These are phyloP conservation scores for Botrytis cinerea DNA, from an alignment of 2,329 filamentous ascomycete genomes.

Conservation along the genomic window DNA sequence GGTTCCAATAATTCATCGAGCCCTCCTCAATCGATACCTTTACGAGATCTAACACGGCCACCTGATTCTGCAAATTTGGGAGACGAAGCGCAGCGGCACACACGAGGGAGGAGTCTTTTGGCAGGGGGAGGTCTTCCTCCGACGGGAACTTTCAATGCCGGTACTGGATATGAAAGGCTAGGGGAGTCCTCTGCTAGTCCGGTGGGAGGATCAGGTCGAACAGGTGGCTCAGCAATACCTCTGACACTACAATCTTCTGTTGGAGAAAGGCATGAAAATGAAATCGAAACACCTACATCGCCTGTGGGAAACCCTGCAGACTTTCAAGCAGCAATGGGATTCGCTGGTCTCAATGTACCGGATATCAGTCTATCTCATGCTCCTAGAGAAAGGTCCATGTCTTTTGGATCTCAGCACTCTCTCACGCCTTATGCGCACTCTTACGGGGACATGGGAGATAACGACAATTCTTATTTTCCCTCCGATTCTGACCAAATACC, in stretches of 20 bases:
- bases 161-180: slow-evolving; percentile 40
- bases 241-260: slow-evolving; percentile 24
- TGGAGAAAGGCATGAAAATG: slow-evolving; percentile 26
- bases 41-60: slow-evolving; percentile 58
- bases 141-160: slow-evolving; percentile 32
- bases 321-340: slow-evolving; percentile 41
- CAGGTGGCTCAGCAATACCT: slow-evolving; percentile 25
- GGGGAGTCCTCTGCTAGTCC: slow-evolving; percentile 39
- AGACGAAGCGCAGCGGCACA: slow-evolving; percentile 36
- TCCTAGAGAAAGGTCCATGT: slow-evolving; percentile 32
- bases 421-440: slow-evolving; percentile 19
- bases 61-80: slow-evolving; percentile 38
- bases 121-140: slow-evolving; percentile 34
- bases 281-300: slow-evolving; percentile 34
- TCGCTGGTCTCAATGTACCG: slow-evolving; percentile 41
- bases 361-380: slow-evolving; percentile 40
- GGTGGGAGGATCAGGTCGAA: slow-evolving; percentile 27
- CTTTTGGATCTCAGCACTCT: slow-evolving; percentile 37
- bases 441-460: slow-evolving; percentile 35
- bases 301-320: slow-evolving; percentile 39
- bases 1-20: slow-evolving; percentile 47
- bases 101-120: slow-evolving; percentile 40
- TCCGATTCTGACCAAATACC: slow-evolving; percentile 59
- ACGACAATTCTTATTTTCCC: slow-evolving; percentile 41
- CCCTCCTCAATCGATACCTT: slow-evolving; percentile 65